phyloP scores from a whole-genome alignment of 2,329 filamentous ascomycete species.

The Cytospora mali region DNA sequence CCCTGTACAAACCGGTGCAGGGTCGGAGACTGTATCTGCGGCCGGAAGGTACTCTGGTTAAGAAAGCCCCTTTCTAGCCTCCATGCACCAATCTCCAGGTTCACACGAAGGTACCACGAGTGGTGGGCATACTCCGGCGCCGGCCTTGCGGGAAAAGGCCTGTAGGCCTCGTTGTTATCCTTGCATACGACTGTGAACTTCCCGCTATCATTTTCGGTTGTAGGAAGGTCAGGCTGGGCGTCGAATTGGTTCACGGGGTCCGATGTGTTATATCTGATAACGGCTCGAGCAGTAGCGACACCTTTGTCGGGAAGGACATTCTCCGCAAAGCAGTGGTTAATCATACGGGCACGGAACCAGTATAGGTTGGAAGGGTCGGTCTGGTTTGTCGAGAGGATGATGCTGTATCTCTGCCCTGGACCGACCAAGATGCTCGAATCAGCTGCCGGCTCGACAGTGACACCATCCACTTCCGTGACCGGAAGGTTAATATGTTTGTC shows the following conservation, averaged over 20 bases:
- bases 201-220: constrained; percentile 39
- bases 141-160: constrained; percentile 45
- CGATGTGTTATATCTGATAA: constrained; percentile 48
- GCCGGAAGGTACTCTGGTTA: constrained; percentile 57
- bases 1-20: constrained; percentile 54
- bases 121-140: constrained; percentile 53
- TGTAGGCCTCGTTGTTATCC: constrained; percentile 51
- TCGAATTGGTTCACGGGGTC: not conserved
- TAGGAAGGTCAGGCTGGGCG: constrained; percentile 36
- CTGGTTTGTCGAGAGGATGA: constrained; percentile 64
- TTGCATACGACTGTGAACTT: constrained; percentile 47
- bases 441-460: constrained; percentile 61
- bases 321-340: constrained; percentile 61
- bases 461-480: constrained; percentile 72
- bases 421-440: constrained; percentile 66
- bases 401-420: constrained; percentile 72
- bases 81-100: constrained; percentile 62
- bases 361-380: constrained; percentile 52
- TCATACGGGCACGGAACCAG: constrained; percentile 66
- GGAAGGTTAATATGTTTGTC: constrained; percentile 60
- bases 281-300: constrained; percentile 50
- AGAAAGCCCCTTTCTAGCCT: constrained; percentile 60
- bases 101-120: constrained; percentile 57
- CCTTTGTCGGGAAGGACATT: constrained; percentile 47
- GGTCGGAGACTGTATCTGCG: constrained; percentile 50